A percentile compares a stretch with the other conserved stretches of the same genome.
Evolutionary conservation across 768 basidiomycete genomes (phyloP).

Genomic region (Psilocybe cyanescens): DNA sequence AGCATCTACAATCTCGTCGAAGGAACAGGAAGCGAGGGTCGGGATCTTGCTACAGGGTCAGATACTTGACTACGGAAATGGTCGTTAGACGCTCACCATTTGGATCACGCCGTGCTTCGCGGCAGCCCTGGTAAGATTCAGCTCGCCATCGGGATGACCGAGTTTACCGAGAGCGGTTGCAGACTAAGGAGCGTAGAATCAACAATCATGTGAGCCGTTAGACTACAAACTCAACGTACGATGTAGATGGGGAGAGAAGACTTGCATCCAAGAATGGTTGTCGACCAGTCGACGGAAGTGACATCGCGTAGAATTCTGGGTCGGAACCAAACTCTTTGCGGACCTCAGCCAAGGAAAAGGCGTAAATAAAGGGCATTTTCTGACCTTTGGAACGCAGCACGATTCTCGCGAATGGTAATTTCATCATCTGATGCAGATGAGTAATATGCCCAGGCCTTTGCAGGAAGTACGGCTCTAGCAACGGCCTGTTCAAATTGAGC

Average conservation of each 20-base stretch:
- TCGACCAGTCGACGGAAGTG: constrained; percentile 80
- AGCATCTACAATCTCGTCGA: constrained; percentile 90
- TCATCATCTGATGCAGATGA: constrained; percentile 96
- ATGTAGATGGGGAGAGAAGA: constrained; percentile 41
- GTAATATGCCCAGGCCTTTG: constrained; percentile 96
- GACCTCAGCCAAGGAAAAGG: constrained; percentile 11
- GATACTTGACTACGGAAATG: neutral
- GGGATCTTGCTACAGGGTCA: constrained; percentile 65
- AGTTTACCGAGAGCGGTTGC: constrained; percentile 95
- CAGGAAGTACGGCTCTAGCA: constrained; percentile 76
- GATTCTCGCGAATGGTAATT: constrained; percentile 89
- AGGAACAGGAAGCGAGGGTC: constrained; percentile 91
- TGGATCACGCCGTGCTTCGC: constrained; percentile 69
- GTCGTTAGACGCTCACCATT: constrained; percentile 54
- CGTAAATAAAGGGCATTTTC: constrained; percentile 34
- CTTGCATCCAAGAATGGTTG: constrained; percentile 72
- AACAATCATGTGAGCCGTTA: neutral
- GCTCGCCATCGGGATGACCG: constrained; percentile 94
- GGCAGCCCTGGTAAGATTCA: constrained; percentile 88
- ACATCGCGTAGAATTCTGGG: constrained; percentile 86
- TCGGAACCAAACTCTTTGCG: constrained; percentile 82
- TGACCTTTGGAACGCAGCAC: constrained; percentile 90
- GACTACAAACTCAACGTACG: constrained; percentile 40
- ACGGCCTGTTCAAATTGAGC: constrained; percentile 55
- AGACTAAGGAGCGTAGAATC: constrained; percentile 32